Base-by-base conservation (phyloP, 768 basidiomycete species). In the Kwoniella pini region DNA sequence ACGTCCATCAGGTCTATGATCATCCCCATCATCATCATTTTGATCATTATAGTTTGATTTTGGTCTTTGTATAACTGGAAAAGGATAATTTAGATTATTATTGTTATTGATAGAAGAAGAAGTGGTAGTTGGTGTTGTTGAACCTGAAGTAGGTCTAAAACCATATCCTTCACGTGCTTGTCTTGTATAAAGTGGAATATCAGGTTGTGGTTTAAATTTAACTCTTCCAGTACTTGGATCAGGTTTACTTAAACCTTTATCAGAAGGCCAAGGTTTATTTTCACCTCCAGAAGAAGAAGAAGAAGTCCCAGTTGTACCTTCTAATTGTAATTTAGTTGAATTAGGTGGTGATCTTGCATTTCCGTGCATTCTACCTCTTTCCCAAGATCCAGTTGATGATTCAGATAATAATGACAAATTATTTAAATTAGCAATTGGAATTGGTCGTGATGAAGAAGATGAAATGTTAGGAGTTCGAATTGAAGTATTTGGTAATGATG, bases 111-210 rank as follows among this genome's bases (percentile, higher is more conserved):
- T 9, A 4, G 22, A 46, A 17, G 28, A 22, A 4, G 50, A 21
- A 21, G 33, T 42, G 6, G 31, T 33, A 26, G 46, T 57, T 5
- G 46, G 45, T 11, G 82, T 80, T 45, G 87, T 88, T 42, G 84
- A 83, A 42, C 87, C 88, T 9, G 89, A 91, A 31, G 83, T 78
- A 15, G 84, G 80, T 11, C 88, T 85, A 78, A 91, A 91, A 55
- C 90, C 91, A 78, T 90, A 91, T 53, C 88, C 90, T 53, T 92
- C 91, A 54, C 83, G 83, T 19, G 62, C 59, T 36, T 68, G 65
- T 27, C 77, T 63, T 26, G 68, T 53, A 27, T 69, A 65, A 36
- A 36, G 38, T 6, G 38, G 40, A 11, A 59, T 31, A 33, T 30
- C n/a, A 40, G 61, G 36, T 59, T 45, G 21, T 49, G 58, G 40